Base-by-base conservation (phyloP, 768 basidiomycete species). In the Leccinum sublutescens region DNA sequence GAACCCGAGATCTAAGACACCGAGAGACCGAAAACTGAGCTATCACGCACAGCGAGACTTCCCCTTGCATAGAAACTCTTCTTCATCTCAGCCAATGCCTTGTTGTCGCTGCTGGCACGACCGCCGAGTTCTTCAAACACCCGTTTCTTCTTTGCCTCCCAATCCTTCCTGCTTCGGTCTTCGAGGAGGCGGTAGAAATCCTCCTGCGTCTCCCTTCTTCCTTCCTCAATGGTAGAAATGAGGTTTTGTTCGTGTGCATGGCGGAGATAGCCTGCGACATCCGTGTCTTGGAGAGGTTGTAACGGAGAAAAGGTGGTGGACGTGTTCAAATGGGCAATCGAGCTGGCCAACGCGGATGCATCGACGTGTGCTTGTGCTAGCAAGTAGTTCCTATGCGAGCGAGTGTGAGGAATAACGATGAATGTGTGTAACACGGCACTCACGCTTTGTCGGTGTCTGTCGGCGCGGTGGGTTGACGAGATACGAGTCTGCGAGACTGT, bases 161-260 rank as follows among this genome's bases (percentile, higher is more conserved):
- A 96, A 65, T 94, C 91, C 54, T 83, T 81, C 62, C 85, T 81
- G 61, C 85, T 85, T 25, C 88, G 80, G 45, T 88, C 85, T 68
- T 93, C 88, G 33, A 95, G 75, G 33, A 88, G 83, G 27, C 85
- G 82, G 69, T 95, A 93, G 65, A 95, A 95, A 64, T 89, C 85
- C 60, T 88, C 82, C 67, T 93, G 89, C 0, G 94, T 95, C 65
- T 91, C 86, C 62, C 87, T 85, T 45, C 94, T n/a, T 97, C 11
- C 96, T 93, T 29, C 92, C 68, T 96, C 94, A 56, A 98, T 95
- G 1, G 95, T 93, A 2, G 91, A 91, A 58, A 96, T 93, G 56
- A 98, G 85, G 62, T 91, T 93, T 71, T 95, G 94, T 69, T 98
- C 95, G 67, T 96, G 93, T 1, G 92, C 91, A 73, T 94, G 91